Conservation (phyloP, 2,329 filamentous ascomycete species). For the Raffaelea arxii region DNA sequence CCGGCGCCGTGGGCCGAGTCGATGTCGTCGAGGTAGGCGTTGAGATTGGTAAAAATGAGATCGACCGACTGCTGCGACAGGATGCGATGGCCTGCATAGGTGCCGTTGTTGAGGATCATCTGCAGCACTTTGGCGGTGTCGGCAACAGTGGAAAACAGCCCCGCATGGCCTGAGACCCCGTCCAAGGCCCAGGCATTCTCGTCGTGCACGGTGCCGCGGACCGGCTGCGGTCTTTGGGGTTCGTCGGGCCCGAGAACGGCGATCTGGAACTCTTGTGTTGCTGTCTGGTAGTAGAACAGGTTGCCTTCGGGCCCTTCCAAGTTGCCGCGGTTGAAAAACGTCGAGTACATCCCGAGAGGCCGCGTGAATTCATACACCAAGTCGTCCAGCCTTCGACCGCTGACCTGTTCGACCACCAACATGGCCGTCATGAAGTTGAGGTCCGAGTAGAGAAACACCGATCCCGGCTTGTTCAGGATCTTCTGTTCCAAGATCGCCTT, state of each 20-base stretch:
- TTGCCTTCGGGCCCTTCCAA: slow-evolving; percentile 15
- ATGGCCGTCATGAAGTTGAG: slow-evolving; percentile 24
- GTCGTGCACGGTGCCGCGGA: slow-evolving; percentile 26
- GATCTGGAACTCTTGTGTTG: slow-evolving; percentile 22
- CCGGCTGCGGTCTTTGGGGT: slow-evolving; percentile 24
- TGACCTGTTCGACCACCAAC: slow-evolving; percentile 20
- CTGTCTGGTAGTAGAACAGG: slow-evolving; percentile 18
- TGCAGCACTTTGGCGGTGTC: slow-evolving; percentile 23
- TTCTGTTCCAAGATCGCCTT: slow-evolving; percentile 18
- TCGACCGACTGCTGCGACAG: slow-evolving; percentile 19
- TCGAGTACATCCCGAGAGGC: slow-evolving; percentile 19
- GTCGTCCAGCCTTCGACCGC: slow-evolving; percentile 15
- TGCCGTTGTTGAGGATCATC: slow-evolving; percentile 27
- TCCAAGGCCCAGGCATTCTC: slow-evolving; percentile 24
- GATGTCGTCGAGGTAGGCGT: slow-evolving; percentile 2
- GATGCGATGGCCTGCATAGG: slow-evolving; percentile 19
- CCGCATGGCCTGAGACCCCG: slow-evolving; percentile 25
- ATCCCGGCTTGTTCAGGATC: slow-evolving; percentile 18
- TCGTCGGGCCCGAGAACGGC: slow-evolving; percentile 18
- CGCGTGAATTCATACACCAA: slow-evolving; percentile 17
- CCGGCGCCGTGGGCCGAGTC: neutral
- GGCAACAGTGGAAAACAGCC: slow-evolving; percentile 22
- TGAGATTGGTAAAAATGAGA: slow-evolving; percentile 23
- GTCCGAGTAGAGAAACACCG: slow-evolving; percentile 23
- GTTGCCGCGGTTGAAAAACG: slow-evolving; percentile 24